Conservation (phyloP, 2,329 filamentous ascomycete species). For the Juglanconis oblonga region DNA sequence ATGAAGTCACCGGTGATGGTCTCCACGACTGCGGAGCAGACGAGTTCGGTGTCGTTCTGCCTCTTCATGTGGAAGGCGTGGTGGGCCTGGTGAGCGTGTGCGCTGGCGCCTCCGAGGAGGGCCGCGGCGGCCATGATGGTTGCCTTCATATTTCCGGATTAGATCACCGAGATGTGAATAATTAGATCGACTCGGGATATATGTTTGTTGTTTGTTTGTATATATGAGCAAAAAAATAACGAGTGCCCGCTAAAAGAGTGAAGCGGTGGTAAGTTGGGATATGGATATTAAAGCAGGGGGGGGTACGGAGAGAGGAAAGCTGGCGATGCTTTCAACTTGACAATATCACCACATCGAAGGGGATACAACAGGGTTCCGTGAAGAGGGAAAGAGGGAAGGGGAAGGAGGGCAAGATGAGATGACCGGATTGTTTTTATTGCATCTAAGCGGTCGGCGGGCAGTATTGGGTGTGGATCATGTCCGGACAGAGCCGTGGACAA, state of each 20-base stretch:
- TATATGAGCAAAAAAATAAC: slow-evolving; percentile 36
- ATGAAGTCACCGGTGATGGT: slow-evolving; percentile 67
- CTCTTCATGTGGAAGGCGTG: slow-evolving; percentile 54
- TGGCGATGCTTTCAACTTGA: slow-evolving; percentile 45
- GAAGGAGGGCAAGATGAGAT: slow-evolving; percentile 31
- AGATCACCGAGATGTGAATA: slow-evolving; percentile 21
- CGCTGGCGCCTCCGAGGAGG: slow-evolving; percentile 54
- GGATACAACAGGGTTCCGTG: slow-evolving; percentile 37
- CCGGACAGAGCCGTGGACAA: background rate
- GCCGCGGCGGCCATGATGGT: slow-evolving; percentile 63
- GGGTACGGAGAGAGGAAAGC: slow-evolving; percentile 51
- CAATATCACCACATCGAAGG: slow-evolving; percentile 47
- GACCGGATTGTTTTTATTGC: slow-evolving; percentile 13
- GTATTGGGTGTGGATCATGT: background rate
- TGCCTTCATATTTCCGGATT: slow-evolving; percentile 67
- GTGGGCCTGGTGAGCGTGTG: slow-evolving; percentile 61
- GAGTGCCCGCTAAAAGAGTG: slow-evolving; percentile 87
- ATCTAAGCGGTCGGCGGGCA: background rate
- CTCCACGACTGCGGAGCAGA: slow-evolving; percentile 72
- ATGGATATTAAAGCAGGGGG: slow-evolving; percentile 28
- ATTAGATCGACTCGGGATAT: slow-evolving; percentile 13
- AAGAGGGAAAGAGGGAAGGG: slow-evolving; percentile 32
- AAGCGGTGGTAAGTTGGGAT: slow-evolving; percentile 59
- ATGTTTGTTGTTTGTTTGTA: slow-evolving; percentile 25
- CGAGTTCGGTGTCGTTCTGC: slow-evolving; percentile 41